Base-by-base conservation (phyloP, 352 stramenopile genomes). In the Phytophthora idaei region DNA sequence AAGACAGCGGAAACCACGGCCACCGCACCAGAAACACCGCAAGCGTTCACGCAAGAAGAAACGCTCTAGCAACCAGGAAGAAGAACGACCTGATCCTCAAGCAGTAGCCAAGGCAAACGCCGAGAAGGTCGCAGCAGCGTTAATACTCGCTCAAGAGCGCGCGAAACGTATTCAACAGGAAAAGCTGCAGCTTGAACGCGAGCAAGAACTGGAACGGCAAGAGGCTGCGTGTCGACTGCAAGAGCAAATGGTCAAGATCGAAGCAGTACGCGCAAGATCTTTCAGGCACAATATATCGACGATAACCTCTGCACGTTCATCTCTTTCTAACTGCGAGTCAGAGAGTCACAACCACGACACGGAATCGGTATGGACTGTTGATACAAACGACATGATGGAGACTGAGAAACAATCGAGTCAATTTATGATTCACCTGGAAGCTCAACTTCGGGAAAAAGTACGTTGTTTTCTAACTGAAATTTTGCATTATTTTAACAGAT, bases 171-270 rank as follows among this genome's bases (percentile, higher is more conserved):
- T 80, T 54, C 57, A 77, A 47, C 52, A 74, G 2, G 70, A 79
- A 2, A 47, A 69, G 10, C 46, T 69, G 15, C 75, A 82, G n/a
- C 41, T 64, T 4, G 48, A 69, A 34, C 55, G 51, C 15, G 63
- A 70, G 14, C 49, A 51, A 39, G 48, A 73, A 69, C 61, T 58
- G 34, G 53, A 69, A n/a, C 65, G 53, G 3, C 57, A 62, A 32
- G 73, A 75, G 32, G 68, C 56, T 29, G 61, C 68, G 17, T 32
- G 64, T 21, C 64, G 53, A 45, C 42, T 82, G 21, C 72, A 86
- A 57, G 61, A 72, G 31, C 69, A 86, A 37, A 75, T 84, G 61
- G 52, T 67, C 17, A 75, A 62, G 27, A 86, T 86, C 29, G 78
- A 86, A 48, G 71, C 54, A 12, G 56, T 81, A 8, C 70, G 74